phyloP scores from a whole-genome alignment of 345 rosid species.

The Citrus medica region DNA sequence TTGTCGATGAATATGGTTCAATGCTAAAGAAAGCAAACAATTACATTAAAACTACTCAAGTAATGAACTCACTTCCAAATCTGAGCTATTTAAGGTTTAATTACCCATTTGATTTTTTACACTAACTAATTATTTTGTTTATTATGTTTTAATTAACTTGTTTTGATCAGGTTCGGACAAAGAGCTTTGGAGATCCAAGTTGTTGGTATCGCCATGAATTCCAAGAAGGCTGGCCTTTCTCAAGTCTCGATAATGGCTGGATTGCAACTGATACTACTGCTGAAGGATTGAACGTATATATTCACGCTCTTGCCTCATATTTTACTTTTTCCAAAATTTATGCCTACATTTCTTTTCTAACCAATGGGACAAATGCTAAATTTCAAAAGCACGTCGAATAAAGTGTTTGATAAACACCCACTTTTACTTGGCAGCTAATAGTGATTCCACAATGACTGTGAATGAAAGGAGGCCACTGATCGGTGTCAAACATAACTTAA shows the following conservation, averaged over 20 bases:
- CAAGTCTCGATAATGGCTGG: conserved; percentile 25
- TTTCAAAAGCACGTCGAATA: not conserved
- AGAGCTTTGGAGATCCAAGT: conserved; percentile 24
- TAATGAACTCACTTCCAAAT: conserved; percentile 7
- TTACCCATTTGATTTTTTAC: not conserved
- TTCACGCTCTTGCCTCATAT: not conserved
- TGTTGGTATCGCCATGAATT: conserved; percentile 55
- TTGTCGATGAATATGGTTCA: conserved; percentile 34
- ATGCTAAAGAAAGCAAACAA: conserved; percentile 60
- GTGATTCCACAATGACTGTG: too few species aligned
- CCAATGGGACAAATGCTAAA: not conserved
- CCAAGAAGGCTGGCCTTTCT: conserved; percentile 74
- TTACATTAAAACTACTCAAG: conserved; percentile 55
- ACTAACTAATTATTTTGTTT: not conserved
- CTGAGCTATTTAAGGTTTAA: too few species aligned
- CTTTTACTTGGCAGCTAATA: too few species aligned
- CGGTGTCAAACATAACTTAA: too few species aligned
- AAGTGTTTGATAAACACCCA: not conserved
- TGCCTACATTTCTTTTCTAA: not conserved
- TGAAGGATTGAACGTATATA: not conserved
- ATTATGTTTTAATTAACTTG: not conserved
- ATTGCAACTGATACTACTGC: not conserved
- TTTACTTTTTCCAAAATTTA: not conserved
- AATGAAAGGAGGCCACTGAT: too few species aligned
- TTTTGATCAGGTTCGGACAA: conserved; percentile 28